Evolutionary conservation across 768 basidiomycete genomes (phyloP), one percentile per base, ranked within the genome.

Genomic region (Podaxis sp.): DNA sequence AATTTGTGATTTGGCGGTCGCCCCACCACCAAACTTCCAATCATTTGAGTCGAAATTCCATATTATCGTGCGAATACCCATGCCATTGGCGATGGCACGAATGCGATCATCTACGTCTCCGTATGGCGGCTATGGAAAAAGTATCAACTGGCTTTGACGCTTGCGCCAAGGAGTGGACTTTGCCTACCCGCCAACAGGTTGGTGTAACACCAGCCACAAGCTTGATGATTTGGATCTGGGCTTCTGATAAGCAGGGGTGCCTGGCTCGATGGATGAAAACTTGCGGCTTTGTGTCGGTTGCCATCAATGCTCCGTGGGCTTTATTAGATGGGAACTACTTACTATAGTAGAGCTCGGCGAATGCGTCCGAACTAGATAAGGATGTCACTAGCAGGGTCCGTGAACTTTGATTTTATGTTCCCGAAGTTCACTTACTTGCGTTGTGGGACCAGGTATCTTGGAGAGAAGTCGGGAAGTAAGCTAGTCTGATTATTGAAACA

Each of bases 331-430:
- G 24, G 13, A n/a, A 30, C 26, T 24, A 72, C 84, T 39, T 66
- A 83, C 85, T 86, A 74, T 91, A 94, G 63, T 87, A 92, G 17
- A 94, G 77, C 72, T 93, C 91, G 3, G 90, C 90, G 62, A 92
- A 90, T 3, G 85, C 88, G 64, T 88, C 76, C 66, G 84, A 76
- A 69, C 86, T 92, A 8, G 80, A 73, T 46, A 88, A 77, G 2
- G 84, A 69, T 0, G 88, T 88, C 84, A 82, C 85, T 86, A 61
- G 19, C 33, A 55, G 11, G 13, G 52, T 36, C 61, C 26, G 65
- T 53, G 17, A 40, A 22, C n/a, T 19, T 28, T 24, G 26, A 12
- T 26, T 9, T 24, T 12, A 2, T 4, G 7, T 22, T 51, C 49
- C 19, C 24, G 22, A 22, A 52, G 15, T 59, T 51, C 8, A 69